phyloP scores from a whole-genome alignment of 805 yeast genomes.

The Lachancea dasiensis region DNA sequence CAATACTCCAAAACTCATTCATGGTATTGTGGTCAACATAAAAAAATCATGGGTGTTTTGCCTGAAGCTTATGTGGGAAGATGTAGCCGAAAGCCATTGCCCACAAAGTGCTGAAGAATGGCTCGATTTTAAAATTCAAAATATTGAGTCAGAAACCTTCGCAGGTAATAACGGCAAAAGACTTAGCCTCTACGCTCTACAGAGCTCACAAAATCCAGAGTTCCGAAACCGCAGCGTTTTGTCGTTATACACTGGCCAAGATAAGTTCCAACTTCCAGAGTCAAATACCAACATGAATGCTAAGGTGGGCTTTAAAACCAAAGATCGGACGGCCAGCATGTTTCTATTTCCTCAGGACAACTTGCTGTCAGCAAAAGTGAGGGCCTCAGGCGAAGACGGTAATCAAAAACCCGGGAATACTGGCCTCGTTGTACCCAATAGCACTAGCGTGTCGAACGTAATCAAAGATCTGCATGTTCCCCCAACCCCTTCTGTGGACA shows the following conservation, averaged over 20 bases:
- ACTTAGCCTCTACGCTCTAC: constrained; percentile 28
- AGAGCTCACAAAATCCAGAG: constrained; percentile 28
- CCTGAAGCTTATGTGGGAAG: constrained; percentile 25
- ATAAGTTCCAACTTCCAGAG: constrained; percentile 19
- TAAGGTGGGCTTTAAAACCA: constrained; percentile 6
- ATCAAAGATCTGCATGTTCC: constrained; percentile 39
- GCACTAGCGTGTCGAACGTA: constrained; percentile 20
- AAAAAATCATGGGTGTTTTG: constrained; percentile 44
- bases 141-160: constrained; percentile 17
- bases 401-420: not conserved
- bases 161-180: constrained; percentile 20
- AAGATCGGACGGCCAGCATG: constrained; percentile 27
- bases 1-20: constrained; percentile 23
- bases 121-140: constrained; percentile 21
- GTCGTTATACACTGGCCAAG: constrained; percentile 23
- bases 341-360: constrained; percentile 28
- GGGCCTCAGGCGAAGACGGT: not conserved
- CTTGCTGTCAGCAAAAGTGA: constrained; percentile 11
- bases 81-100: constrained; percentile 19
- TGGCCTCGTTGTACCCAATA: constrained; percentile 14
- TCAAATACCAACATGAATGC: not conserved
- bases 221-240: constrained; percentile 30
- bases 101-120: constrained; percentile 16
- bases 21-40: constrained; percentile 39
- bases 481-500: constrained; percentile 36